Conservation (phyloP, 2,329 filamentous ascomycete genomes). For the Cordyceps cateniannulata region DNA sequence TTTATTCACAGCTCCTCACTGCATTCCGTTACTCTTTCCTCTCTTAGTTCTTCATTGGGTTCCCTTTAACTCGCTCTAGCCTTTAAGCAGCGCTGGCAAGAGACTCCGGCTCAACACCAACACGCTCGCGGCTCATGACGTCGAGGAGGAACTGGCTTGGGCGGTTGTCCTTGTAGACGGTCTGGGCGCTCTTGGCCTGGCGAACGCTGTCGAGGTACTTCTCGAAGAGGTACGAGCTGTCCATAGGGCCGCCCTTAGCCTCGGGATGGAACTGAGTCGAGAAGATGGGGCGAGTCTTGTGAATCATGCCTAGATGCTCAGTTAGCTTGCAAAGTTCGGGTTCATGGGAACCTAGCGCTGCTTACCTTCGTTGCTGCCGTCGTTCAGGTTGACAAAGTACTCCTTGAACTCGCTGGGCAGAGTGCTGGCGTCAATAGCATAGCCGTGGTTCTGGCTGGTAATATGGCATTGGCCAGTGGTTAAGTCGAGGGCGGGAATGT, state of each 20-base stretch:
- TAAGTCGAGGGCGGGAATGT: constrained; percentile 91
- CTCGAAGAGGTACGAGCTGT: constrained; percentile 94
- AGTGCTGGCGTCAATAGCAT: constrained; percentile 82
- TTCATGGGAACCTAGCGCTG: background rate
- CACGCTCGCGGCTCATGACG: constrained; percentile 86
- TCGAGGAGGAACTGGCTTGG: constrained; percentile 85
- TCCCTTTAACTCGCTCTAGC: background rate
- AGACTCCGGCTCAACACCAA: constrained; percentile 65
- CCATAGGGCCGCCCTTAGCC: constrained; percentile 93
- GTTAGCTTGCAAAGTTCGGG: background rate
- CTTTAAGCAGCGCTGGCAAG: constrained; percentile 6
- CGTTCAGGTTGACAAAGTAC: constrained; percentile 98
- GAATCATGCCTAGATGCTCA: constrained; percentile 62
- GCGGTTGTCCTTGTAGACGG: constrained; percentile 75
- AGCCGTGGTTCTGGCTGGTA: constrained; percentile 97
- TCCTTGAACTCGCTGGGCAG: constrained; percentile 87
- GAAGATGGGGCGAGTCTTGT: constrained; percentile 94
- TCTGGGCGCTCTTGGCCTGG: constrained; percentile 80
- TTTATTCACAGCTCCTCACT: background rate
- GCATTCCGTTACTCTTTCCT: background rate
- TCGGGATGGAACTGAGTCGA: constrained; percentile 98
- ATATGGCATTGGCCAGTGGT: constrained; percentile 98
- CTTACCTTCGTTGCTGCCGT: constrained; percentile 85
- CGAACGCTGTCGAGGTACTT: constrained; percentile 87
- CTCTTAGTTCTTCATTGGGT: background rate